Base-by-base conservation (phyloP, 148 eudicot genomes). In the Talinum fruticosum region DNA sequence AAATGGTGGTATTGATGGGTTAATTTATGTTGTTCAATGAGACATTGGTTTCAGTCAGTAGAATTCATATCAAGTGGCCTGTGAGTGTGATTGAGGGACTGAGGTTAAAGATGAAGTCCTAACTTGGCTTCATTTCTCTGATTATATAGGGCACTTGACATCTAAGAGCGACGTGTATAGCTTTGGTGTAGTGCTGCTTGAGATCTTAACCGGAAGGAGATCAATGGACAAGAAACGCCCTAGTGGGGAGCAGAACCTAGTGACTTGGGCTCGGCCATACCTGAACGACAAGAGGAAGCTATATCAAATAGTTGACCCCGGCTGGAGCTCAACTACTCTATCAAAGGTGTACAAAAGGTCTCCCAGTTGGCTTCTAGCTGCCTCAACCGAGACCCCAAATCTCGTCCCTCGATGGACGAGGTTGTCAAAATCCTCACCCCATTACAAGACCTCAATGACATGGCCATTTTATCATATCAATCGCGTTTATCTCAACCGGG, bases 151-250 rank as follows among this genome's bases (percentile, higher is more conserved):
- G 49, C 99, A 96, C 87, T 89, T 96, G 88, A 96, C 97, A 32
- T 85, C 97, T 32, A 96, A 90, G 88, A 96, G 99, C 24, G 99
- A 96, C 36, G 96, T 96, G 26, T 96, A 87, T 73, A 93, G 99
- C 86, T 96, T 96, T 33, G 99, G 99, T 10, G 99, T 93, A 30
- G 97, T 96, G 67, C 89, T 96, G 54, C 86, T 96, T 26, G 99
- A 96, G 87, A 91, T 96, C 53, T 81, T 96, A 47, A 93, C 99
- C 0, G 99, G 99, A 36, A 82, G 94, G 81, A 90, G 99, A 78
- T 90, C 97, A 0, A 87, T 96, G 97, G 99, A 96, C 89, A 93
- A 96, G 87, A 96, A 90, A 83, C 89, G 97, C 74, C 96, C 97
- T 0, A 93, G 90, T 21, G 93, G 88, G 38, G 97, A 96, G 81